These are phyloP conservation scores for Aspergillus proliferans DNA, from an alignment of 2,329 filamentous ascomycete genomes.

Conservation along the genomic window DNA sequence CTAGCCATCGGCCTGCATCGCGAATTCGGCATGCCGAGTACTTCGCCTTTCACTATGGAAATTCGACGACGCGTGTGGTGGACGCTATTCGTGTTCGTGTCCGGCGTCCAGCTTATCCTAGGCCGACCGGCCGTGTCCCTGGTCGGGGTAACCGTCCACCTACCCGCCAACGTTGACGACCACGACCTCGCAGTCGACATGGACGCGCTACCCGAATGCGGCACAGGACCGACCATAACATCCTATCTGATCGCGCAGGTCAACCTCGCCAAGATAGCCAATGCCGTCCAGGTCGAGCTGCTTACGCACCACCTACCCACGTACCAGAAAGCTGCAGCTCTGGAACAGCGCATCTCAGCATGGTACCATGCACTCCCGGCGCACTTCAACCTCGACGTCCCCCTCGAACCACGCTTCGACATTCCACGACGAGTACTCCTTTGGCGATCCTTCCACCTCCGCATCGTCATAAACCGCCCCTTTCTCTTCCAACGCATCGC, in stretches of 20 bases:
- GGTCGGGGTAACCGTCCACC: conserved; percentile 12
- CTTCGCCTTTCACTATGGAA: conserved; percentile 15
- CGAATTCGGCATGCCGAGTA: conserved; percentile 17
- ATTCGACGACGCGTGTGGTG: conserved; percentile 16
- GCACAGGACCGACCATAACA: conserved; percentile 10
- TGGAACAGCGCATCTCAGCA: conserved; percentile 11
- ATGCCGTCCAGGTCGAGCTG: conserved; percentile 15
- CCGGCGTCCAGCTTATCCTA: conserved; percentile 11
- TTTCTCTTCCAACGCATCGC: conserved; percentile 15
- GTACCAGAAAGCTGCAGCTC: conserved; percentile 8
- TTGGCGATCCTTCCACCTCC: conserved; percentile 17
- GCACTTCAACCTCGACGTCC: conserved; percentile 6
- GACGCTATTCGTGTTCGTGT: conserved; percentile 17
- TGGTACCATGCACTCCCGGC: conserved; percentile 12
- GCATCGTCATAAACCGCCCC: conserved; percentile 17
- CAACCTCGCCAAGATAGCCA: conserved; percentile 16
- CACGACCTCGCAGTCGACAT: conserved; percentile 16
- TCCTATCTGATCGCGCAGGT: conserved; percentile 14
- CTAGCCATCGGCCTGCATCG: conserved; percentile 13
- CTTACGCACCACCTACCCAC: conserved; percentile 14
- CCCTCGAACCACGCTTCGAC: conserved; percentile 11
- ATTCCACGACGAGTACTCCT: conserved; percentile 13
- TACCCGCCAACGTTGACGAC: conserved; percentile 14
- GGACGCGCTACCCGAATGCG: conserved; percentile 11
- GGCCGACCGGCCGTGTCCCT: conserved; percentile 14